These are phyloP conservation scores for Inonotus obliquus DNA, from an alignment of 1,284 basidiomycete genomes.

Conservation along the genomic window DNA sequence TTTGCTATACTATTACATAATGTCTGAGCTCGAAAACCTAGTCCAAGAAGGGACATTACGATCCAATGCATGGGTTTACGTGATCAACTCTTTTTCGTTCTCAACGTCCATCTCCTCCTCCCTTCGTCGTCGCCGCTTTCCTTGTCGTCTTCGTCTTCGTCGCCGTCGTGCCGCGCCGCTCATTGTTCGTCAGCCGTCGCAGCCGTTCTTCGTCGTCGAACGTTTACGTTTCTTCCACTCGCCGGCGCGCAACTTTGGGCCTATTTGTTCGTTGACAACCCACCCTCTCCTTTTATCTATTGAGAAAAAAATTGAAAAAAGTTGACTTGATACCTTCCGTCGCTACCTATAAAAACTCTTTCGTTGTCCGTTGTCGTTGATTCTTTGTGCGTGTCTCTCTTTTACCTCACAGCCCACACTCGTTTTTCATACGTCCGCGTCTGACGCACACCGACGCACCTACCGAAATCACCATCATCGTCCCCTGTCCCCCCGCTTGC, in stretches of 20 bases:
- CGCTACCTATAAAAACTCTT: conserved; percentile 3
- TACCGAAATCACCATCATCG: neutral
- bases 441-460: neutral
- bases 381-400: conserved; percentile 21
- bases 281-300: conserved; percentile 7
- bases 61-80: neutral
- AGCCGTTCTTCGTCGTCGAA: neutral
- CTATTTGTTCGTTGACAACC: conserved; percentile 10
- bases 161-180: conserved; percentile 1
- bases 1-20: no score
- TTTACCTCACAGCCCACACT: conserved; percentile 13
- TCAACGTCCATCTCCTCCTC: conserved; percentile 13
- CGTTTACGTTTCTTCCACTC: neutral
- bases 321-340: conserved; percentile 6
- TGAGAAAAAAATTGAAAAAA: neutral
- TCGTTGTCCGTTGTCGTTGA: conserved; percentile 1
- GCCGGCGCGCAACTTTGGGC: conserved; percentile 4
- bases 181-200: neutral
- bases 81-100: conserved; percentile 9
- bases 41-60: neutral
- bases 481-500: conserved; percentile 25
- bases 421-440: conserved; percentile 6
- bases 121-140: conserved; percentile 12
- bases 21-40: conserved; percentile 7
- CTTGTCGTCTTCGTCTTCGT: conserved; percentile 12